Base-by-base conservation (phyloP, 768 basidiomycete species). In the Lactifluus rugatus region DNA sequence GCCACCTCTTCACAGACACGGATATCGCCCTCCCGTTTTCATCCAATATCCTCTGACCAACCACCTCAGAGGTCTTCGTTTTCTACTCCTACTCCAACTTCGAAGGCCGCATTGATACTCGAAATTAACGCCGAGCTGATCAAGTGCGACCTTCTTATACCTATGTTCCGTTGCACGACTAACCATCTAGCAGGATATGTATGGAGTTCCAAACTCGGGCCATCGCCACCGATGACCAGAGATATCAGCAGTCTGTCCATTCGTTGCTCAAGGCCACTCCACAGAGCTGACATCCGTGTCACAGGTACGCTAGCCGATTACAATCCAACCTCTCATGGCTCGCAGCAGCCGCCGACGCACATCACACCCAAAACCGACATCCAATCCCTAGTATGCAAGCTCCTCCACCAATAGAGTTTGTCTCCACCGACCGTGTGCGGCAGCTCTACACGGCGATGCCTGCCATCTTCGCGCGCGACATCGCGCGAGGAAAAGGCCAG, bases 321-420 rank as follows among this genome's bases (percentile, higher is more conserved):
- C 84, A 89, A 64, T 78, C 81, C 31, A 90, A 89, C 68, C 74
- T 90, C 14, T 73, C 78, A 2, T 89, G 83, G 82, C 70, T 89
- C 62, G 84, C 85, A 47, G 78, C 81, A 19, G 80, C 78, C n/a
- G 83, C 81, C 42, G 86, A 89, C 63, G 76, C 75, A 17, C 74
- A 69, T 45, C 31, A 26, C 48, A 44, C 50, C 2, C 46, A 28
- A 39, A 48, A 11, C 45, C 54, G 57, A n/a, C 48, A 70, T 76
- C 69, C 73, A 0, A 75, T 81, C 5, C 87, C 84, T 2, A 73
- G 74, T 36, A 80, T 89, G 78, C 78, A 82, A 9, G 70, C 78
- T 3, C 78, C 78, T 21, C 72, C 76, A 4, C 63, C 76, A 0
- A 66, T 85, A 57, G 82, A 83, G 25, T 80, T 78, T 48, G 63